These are phyloP conservation scores for Neocucurbitaria cava DNA, from an alignment of 2,329 filamentous ascomycete genomes.

Conservation along the genomic window DNA sequence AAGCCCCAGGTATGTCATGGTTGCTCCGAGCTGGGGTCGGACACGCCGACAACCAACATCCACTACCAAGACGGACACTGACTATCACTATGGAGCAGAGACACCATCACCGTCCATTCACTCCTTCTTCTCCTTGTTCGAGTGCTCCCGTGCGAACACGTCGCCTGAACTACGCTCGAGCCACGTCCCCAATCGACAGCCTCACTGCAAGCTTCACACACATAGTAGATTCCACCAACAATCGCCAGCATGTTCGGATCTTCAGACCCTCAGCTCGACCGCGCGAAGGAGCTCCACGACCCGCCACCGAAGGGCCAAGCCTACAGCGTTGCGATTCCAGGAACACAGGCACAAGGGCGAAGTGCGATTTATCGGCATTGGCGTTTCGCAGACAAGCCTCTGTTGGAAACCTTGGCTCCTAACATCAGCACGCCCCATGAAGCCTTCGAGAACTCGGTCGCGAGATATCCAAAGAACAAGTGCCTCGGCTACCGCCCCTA, in stretches of 20 bases:
- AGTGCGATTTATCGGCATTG: slow-evolving; percentile 84
- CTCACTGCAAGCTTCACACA: neutral
- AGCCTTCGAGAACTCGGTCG: slow-evolving; percentile 72
- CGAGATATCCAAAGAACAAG: slow-evolving; percentile 68
- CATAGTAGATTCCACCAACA: neutral
- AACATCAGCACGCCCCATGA: slow-evolving; percentile 76
- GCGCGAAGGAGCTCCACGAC: slow-evolving; percentile 59
- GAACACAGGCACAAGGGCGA: slow-evolving; percentile 74
- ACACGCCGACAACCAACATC: slow-evolving; percentile 13
- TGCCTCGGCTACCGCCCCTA: slow-evolving; percentile 85
- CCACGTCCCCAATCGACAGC: neutral
- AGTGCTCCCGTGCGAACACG: neutral
- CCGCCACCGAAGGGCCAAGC: slow-evolving; percentile 77
- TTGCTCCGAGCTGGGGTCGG: slow-evolving; percentile 12
- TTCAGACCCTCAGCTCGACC: slow-evolving; percentile 37
- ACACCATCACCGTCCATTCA: neutral
- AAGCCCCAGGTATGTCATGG: slow-evolving; percentile 15
- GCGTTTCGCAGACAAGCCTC: slow-evolving; percentile 73
- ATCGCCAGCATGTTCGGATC: slow-evolving; percentile 38
- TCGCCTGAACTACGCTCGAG: neutral
- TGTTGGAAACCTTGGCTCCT: slow-evolving; percentile 62
- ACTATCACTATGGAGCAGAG: slow-evolving; percentile 7
- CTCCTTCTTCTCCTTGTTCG: neutral
- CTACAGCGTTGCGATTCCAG: slow-evolving; percentile 79
- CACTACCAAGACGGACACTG: slow-evolving; percentile 7